Percentiles rank a stretch among this genome's conserved stretches.
These are phyloP conservation scores for Xylariaceae sp. DNA, from an alignment of 2,329 filamentous ascomycete species.

Conservation along the genomic window DNA sequence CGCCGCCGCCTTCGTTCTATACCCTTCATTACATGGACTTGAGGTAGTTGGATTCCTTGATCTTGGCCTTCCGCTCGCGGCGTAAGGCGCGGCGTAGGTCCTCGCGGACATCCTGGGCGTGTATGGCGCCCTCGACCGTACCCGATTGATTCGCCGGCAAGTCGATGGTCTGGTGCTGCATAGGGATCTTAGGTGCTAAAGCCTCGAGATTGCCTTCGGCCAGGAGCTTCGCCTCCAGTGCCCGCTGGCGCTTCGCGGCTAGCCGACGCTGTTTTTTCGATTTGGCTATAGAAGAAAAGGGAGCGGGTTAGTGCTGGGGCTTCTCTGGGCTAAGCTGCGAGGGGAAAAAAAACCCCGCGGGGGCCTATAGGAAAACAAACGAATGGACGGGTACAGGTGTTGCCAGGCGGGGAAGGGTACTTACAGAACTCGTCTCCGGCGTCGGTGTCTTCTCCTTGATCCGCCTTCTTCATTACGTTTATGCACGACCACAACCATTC, in stretches of 20 bases:
- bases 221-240: constrained; percentile 53
- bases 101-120: constrained; percentile 47
- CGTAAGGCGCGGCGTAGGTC: constrained; percentile 67
- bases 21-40: constrained; percentile 60
- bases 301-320: constrained; percentile 5
- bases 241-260: constrained; percentile 59
- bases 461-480: constrained; percentile 51
- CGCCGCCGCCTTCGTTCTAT: too few relatives aligned
- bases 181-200: constrained; percentile 62
- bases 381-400: not conserved
- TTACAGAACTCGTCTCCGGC: constrained; percentile 75
- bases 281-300: constrained; percentile 53
- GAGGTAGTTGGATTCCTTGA: constrained; percentile 83
- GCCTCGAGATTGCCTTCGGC: constrained; percentile 61
- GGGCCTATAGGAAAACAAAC: not conserved
- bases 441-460: constrained; percentile 45
- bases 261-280: constrained; percentile 73
- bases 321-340: not conserved
- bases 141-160: constrained; percentile 49
- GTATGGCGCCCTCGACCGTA: constrained; percentile 40
- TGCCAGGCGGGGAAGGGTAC: constrained; percentile 25
- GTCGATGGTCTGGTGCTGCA: constrained; percentile 75
- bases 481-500: constrained; percentile 74
- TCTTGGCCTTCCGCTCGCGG: constrained; percentile 65
- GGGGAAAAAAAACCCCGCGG: too few relatives aligned